Base-by-base conservation (phyloP, 345 rosid genomes). In the Aquilaria malaccensis region DNA sequence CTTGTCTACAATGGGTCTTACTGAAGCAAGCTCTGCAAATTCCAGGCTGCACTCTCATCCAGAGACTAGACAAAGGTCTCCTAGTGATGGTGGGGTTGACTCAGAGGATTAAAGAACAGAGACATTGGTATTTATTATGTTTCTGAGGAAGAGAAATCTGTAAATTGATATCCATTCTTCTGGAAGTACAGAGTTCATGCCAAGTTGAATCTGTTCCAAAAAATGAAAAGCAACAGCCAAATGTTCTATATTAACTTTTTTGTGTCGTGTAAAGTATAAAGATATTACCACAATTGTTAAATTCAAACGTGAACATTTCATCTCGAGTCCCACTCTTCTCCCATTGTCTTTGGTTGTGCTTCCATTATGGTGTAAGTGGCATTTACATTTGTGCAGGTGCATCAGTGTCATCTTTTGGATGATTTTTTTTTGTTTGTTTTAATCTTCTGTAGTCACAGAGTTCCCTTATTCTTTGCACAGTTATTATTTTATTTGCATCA, bases 61-160 rank as follows among this genome's bases (percentile, higher is more conserved):
- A 50, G 97, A 92, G 75, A 80, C 87, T 52, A 85, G 97, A 74
- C 96, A 88, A 70, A 77, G 84, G 75, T 63, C 94, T 57, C 69
- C 95, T 56, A 80, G 88, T 54, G 90, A 87, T 72, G 94, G 85
- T 69, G 67, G 66, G 53, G 78, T 87, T 77, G 88, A 89, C 60
- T 62, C 83, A 47, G 96, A 84, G 63, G 81, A 78, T 67, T 85
- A 78, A 80, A 66, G 75, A 72, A 66, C 46, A 59, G 55, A 59
- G 63, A 52, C 51, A 73, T 52, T 59, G 61, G 37, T 66, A 59
- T 56, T 55, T 58, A 66, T 67, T 61, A 51, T 61, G 64, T 49
- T 79, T 74, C 70, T 45, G 52, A 70, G 54, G 47, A 69, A 64
- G 58, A 58, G 66, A 68, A 67, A 70, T 79, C 82, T 84, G 89